phyloP scores from a whole-genome alignment of 2,329 filamentous ascomycete genomes.

The Neodidymelliopsis sp. region DNA sequence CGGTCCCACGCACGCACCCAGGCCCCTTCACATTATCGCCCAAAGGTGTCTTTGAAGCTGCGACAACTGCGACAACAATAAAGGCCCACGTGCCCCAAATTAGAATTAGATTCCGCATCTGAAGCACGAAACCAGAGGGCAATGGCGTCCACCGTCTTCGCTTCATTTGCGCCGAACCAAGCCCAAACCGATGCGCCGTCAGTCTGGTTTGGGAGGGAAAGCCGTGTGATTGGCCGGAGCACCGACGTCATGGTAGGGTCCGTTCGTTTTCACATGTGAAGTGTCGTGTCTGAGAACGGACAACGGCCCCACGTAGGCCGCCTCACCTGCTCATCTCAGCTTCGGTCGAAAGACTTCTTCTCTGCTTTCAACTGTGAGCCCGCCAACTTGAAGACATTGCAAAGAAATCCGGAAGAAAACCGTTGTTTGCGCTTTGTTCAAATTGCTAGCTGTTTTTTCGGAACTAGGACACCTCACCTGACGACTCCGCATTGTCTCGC shows the following conservation, averaged over 20 bases:
- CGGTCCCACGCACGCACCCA: neutral
- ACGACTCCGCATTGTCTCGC: conserved; percentile 17
- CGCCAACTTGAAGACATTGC: neutral
- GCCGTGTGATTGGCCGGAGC: conserved; percentile 18
- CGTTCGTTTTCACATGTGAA: conserved; percentile 24
- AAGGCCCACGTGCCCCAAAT: conserved; percentile 16
- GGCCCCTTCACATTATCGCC: neutral
- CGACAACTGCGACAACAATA: conserved; percentile 4
- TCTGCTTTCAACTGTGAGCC: neutral
- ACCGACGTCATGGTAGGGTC: conserved; percentile 18
- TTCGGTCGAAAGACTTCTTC: conserved; percentile 1
- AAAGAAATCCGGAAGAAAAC: neutral
- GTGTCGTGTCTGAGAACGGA: conserved; percentile 13
- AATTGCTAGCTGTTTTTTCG: conserved; percentile 15
- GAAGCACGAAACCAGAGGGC: conserved; percentile 1
- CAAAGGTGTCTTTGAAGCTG: neutral
- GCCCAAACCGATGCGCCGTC: conserved; percentile 5
- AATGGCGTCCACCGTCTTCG: neutral
- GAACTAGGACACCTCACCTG: conserved; percentile 19
- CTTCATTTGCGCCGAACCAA: conserved; percentile 5
- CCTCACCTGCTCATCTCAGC: conserved; percentile 21
- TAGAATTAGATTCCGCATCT: conserved; percentile 11
- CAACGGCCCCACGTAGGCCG: conserved; percentile 21
- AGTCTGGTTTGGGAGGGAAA: conserved; percentile 9
- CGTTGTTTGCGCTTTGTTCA: conserved; percentile 4